phyloP scores from a whole-genome alignment of 768 basidiomycete species.

The Lactifluus piperatus region DNA sequence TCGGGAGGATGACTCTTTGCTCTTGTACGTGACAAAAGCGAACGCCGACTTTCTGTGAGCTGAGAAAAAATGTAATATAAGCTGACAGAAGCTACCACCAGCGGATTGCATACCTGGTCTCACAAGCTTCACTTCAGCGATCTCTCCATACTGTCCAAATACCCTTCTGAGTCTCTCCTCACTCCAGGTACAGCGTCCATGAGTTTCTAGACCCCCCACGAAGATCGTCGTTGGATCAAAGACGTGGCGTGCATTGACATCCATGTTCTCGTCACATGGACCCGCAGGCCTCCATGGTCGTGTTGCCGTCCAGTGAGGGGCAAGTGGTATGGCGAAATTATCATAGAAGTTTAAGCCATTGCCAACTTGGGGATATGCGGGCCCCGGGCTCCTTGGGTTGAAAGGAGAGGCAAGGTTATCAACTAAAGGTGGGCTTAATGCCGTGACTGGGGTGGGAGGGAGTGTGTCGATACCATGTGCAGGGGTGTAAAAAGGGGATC shows the following conservation, averaged over 20 bases:
- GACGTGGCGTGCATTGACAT: conserved; percentile 28
- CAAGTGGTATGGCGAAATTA: conserved; percentile 36
- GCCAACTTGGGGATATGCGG: conserved; percentile 38
- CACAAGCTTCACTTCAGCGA: conserved; percentile 59
- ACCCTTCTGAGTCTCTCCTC: conserved; percentile 50
- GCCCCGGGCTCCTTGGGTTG: conserved; percentile 23
- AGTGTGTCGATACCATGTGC: neutral
- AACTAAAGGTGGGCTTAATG: conserved; percentile 12
- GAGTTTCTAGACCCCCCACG: conserved; percentile 65
- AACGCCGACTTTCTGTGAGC: conserved; percentile 62
- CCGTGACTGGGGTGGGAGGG: neutral
- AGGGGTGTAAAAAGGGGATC: neutral
- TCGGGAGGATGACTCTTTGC: conserved; percentile 51
- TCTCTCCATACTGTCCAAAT: conserved; percentile 55
- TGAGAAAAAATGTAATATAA: conserved; percentile 24
- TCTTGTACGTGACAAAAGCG: conserved; percentile 68
- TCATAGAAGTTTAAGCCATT: conserved; percentile 42
- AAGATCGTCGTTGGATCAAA: conserved; percentile 65
- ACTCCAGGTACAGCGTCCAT: conserved; percentile 57
- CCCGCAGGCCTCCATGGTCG: neutral
- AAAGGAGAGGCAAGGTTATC: conserved; percentile 21
- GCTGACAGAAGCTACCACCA: neutral
- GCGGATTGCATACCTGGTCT: conserved; percentile 44
- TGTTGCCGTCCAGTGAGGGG: conserved; percentile 2
- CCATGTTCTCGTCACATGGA: conserved; percentile 8